Base-by-base conservation (phyloP, 176 grass and related monocot species). In the Eleusine indica region DNA sequence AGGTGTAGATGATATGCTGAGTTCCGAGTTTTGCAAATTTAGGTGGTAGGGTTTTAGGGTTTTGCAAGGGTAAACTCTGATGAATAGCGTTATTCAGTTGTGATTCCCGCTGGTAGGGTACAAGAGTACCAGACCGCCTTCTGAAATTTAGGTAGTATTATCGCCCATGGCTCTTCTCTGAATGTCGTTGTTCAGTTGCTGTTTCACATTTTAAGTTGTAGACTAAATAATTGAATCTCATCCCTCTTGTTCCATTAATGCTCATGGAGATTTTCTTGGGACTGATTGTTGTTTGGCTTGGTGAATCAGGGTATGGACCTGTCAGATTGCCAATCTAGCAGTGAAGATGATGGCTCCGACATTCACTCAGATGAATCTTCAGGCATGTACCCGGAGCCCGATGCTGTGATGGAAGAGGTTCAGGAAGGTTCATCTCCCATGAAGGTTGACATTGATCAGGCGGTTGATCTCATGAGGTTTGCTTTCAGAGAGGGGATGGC, bases 381-480 rank as follows among this genome's bases (percentile, higher is more conserved):
- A 73, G 80, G 54, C 6, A 3, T 4, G 38, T 5, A 79, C 49
- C 19, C 4, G 19, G 54, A 4, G 2, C 32, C 7, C 60, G 67
- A 72, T 85, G 83, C 39, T 1, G 29, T 10, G 8, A 29, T 64
- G 29, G 30, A 78, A 18, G 74, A 70, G 25, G 6, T 17, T 70
- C 74, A 43, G 67, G 19, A 78, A 38, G 74, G 29, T 8, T 39
- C 52, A 35, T 19, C 83, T 70, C 12, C 6, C 37, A 48, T 18
- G 14, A 44, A 47, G 74, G 74, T 78, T 4, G 74, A 85, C 64
- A 68, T 77, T 16, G 74, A 77, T 32, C 51, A 9, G 18, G 74
- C 65, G 19, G 43, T 85, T 57, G 52, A 85, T 47, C 41, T 85
- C 28, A 78, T 78, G 74, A 85, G 83, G 41, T 85, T 78, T 61